Evolutionary conservation across 2,329 filamentous ascomycete genomes (phyloP).

Genomic region (Fusarium nelsonii): DNA sequence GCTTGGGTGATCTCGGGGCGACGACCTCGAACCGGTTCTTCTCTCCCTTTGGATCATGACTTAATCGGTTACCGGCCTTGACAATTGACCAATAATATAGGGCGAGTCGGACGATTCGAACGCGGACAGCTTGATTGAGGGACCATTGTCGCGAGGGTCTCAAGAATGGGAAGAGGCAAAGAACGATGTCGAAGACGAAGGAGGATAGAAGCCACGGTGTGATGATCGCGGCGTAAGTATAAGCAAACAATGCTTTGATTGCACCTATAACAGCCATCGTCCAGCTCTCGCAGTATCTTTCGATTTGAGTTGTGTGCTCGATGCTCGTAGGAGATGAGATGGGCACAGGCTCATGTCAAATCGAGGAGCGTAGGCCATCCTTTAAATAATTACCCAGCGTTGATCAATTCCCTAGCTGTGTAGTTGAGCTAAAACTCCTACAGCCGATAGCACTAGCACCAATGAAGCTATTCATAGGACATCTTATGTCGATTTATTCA

Average conservation of each 20-base stretch:
- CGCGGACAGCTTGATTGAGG: constrained; percentile 31
- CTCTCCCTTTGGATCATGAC: constrained; percentile 21
- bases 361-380: neutral
- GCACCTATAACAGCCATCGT: neutral
- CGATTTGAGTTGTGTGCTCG: fast-evolving
- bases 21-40: constrained; percentile 39
- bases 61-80: constrained; percentile 23
- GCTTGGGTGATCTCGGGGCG: constrained; percentile 24
- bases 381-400: neutral
- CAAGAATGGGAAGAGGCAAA: constrained; percentile 26
- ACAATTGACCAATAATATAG: constrained; percentile 41
- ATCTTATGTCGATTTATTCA: neutral
- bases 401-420: neutral
- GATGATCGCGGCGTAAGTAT: constrained; percentile 1
- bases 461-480: neutral
- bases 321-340: neutral
- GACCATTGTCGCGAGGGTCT: constrained; percentile 31
- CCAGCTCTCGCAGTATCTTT: neutral
- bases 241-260: neutral
- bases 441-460: neutral
- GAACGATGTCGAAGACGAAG: constrained; percentile 28
- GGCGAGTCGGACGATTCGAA: constrained; percentile 34
- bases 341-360: neutral
- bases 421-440: too few species aligned
- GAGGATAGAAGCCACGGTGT: constrained; percentile 36